Percentiles rank a stretch among this genome's conserved stretches.
phyloP scores from a whole-genome alignment of 2,329 filamentous ascomycete species.

The Pezicula neosporulosa region DNA sequence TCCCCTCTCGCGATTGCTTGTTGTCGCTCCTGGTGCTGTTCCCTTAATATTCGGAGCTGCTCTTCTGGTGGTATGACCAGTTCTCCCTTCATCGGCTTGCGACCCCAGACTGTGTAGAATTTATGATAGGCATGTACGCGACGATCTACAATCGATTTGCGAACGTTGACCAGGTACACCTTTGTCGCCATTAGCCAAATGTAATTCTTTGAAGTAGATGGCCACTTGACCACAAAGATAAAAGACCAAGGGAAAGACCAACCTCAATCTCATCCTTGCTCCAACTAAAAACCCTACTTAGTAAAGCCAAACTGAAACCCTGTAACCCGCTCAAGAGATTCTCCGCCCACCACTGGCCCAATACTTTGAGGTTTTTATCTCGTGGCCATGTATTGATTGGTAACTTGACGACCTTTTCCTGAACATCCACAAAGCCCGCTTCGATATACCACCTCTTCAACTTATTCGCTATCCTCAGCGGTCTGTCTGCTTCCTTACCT shows the following conservation, averaged over 20 bases:
- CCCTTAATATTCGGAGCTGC: not conserved
- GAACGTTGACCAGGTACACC: conserved; percentile 7
- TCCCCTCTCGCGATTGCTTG: too few species aligned
- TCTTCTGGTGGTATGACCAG: not conserved
- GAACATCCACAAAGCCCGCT: conserved; percentile 24
- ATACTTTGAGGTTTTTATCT: conserved; percentile 7
- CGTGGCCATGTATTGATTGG: conserved; percentile 51
- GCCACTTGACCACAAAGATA: not conserved
- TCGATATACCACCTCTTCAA: conserved; percentile 14
- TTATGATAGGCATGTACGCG: conserved; percentile 10
- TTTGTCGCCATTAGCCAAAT: not conserved
- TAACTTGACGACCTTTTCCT: conserved; percentile 34
- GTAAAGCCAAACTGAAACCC: conserved; percentile 11
- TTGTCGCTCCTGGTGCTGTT: not conserved
- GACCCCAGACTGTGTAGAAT: conserved; percentile 10
- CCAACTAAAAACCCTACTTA: conserved; percentile 9
- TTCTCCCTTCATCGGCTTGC: conserved; percentile 4
- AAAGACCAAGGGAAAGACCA: not conserved
- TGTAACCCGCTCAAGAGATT: conserved; percentile 7
- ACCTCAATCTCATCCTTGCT: conserved; percentile 13
- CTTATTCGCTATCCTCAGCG: conserved; percentile 24
- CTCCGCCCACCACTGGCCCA: conserved; percentile 6
- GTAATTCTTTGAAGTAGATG: not conserved
- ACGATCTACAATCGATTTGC: conserved; percentile 5
- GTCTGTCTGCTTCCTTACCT: conserved; percentile 32